A percentile compares a stretch with the other conserved stretches of the same genome.
These are phyloP conservation scores for Cordyceps javanica DNA, from an alignment of 2,329 filamentous ascomycete genomes.

Conservation along the genomic window DNA sequence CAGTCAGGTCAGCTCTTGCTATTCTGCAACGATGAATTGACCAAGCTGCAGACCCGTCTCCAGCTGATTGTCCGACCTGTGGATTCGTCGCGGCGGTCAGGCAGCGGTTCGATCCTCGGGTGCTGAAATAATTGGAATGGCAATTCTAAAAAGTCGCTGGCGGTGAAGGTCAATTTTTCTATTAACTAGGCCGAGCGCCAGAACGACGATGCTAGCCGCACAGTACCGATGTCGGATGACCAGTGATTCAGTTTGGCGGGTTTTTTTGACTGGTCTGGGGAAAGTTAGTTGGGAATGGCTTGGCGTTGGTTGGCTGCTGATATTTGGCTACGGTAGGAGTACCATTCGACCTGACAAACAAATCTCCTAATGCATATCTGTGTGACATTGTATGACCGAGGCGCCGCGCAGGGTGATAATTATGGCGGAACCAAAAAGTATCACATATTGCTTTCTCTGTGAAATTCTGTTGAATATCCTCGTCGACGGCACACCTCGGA, in stretches of 20 bases:
- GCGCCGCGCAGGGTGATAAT: no score
- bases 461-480: no score
- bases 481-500: no score
- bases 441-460: no score
- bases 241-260: background rate
- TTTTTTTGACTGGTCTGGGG: constrained; percentile 8
- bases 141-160: background rate
- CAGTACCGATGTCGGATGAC: constrained; percentile 11
- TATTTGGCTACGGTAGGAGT: no score
- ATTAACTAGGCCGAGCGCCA: background rate
- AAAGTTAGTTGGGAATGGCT: background rate
- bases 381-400: no score
- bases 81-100: background rate
- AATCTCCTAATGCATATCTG: no score
- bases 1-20: background rate
- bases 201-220: constrained; percentile 4
- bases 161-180: background rate
- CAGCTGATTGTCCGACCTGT: background rate
- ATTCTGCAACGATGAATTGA: background rate
- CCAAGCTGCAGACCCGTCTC: background rate
- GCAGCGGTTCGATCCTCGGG: background rate
- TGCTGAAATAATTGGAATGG: background rate
- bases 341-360: no score
- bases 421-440: no score
- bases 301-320: background rate